Percentiles rank a stretch among this genome's conserved stretches.
Evolutionary conservation across 2,329 filamentous ascomycete species (phyloP).

Genomic region (Juglanconis oblonga): DNA sequence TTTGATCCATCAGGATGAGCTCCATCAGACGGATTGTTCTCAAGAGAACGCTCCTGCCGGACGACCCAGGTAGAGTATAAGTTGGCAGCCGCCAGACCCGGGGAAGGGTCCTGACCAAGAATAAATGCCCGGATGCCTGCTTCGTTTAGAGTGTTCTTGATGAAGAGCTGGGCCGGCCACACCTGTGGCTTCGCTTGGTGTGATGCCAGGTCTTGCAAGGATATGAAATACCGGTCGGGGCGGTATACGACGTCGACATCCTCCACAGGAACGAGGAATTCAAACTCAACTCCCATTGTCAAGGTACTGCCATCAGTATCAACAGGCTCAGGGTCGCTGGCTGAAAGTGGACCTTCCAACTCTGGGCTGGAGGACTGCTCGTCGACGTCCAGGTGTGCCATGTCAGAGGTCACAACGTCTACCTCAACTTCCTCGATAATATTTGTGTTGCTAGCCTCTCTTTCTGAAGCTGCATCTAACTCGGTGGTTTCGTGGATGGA

Average conservation of each 20-base stretch:
- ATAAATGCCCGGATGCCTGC: not conserved
- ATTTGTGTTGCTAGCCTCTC: not conserved
- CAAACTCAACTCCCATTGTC: not conserved
- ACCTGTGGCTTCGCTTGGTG: not conserved
- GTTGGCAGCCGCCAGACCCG: no score
- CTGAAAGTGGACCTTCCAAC: no score
- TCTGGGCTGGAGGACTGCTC: no score
- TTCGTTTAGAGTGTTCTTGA: not conserved
- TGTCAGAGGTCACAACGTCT: not conserved
- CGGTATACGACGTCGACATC: not conserved
- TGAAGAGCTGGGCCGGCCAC: not conserved
- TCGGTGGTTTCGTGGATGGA: no score
- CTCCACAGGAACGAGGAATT: not conserved
- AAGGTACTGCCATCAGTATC: not conserved
- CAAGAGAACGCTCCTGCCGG: not conserved
- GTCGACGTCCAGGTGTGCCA: no score
- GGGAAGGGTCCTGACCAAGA: not conserved
- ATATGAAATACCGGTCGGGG: not conserved
- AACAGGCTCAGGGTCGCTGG: not conserved
- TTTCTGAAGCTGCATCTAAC: not conserved
- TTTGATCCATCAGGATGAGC: not conserved
- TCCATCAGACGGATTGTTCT: not conserved
- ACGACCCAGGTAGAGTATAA: not conserved
- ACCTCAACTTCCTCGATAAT: not conserved
- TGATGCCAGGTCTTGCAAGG: not conserved